phyloP scores from a whole-genome alignment of 345 rosid species.

The Hirschfeldia incana region DNA sequence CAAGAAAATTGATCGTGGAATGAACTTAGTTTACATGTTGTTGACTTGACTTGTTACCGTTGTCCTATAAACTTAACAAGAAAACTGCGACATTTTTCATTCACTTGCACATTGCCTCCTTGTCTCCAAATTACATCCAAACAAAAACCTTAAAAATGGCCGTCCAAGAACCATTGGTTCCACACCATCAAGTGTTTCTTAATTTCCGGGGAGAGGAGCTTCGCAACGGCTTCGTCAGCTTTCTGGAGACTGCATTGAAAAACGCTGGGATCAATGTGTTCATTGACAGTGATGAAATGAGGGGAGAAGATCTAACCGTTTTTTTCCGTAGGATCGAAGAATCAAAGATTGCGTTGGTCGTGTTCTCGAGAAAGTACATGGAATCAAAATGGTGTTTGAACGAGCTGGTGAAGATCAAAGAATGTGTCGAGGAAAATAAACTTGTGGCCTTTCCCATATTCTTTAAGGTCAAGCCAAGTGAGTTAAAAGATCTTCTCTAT shows the following conservation, averaged over 20 bases:
- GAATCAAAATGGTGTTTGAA: slow-evolving; percentile 14
- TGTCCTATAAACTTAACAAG: slow-evolving; percentile 5
- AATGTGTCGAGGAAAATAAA: neutral
- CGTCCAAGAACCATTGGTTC: slow-evolving; percentile 10
- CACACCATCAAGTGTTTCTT: slow-evolving; percentile 25
- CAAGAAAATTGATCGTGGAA: slow-evolving; percentile 20
- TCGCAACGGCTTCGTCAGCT: slow-evolving; percentile 13
- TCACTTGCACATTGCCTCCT: slow-evolving; percentile 15
- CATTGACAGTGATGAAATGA: slow-evolving; percentile 11
- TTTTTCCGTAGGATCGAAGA: slow-evolving; percentile 14
- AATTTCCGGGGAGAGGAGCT: slow-evolving; percentile 33
- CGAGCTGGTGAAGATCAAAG: slow-evolving; percentile 16
- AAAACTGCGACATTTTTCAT: slow-evolving; percentile 12
- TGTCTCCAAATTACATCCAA: slow-evolving; percentile 9
- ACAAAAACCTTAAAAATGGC: neutral
- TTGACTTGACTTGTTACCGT: slow-evolving; percentile 13
- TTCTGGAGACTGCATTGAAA: neutral
- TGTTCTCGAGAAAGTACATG: slow-evolving; percentile 18
- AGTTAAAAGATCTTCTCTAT: neutral
- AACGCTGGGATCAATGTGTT: slow-evolving; percentile 10
- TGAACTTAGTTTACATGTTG: slow-evolving; percentile 12
- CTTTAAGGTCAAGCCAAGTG: slow-evolving; percentile 7
- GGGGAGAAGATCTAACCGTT: neutral
- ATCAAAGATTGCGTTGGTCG: slow-evolving; percentile 15
- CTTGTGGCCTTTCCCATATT: slow-evolving; percentile 27